phyloP scores from a whole-genome alignment of 495 filamentous ascomycete genomes.

The Achaetomiella virescens region DNA sequence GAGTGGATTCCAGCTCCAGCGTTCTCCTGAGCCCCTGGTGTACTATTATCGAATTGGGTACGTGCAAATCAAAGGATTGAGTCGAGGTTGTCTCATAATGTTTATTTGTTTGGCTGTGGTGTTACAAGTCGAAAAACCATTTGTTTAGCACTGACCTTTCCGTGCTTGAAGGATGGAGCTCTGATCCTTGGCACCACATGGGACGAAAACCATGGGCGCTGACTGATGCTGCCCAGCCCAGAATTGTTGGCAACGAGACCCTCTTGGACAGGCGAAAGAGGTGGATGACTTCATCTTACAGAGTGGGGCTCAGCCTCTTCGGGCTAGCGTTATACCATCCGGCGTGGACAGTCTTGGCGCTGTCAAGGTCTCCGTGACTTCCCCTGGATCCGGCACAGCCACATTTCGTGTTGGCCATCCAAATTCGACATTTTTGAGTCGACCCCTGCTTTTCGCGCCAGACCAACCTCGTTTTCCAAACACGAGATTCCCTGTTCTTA shows the following conservation, averaged over 20 bases:
- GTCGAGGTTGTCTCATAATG: too few relatives aligned
- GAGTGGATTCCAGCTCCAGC: too few relatives aligned
- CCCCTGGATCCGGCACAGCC: constrained; percentile 6
- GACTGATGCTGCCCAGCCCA: neutral
- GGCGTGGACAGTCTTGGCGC: neutral
- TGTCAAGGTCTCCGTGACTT: neutral
- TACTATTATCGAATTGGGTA: too few relatives aligned
- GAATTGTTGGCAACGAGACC: neutral
- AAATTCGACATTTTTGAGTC: neutral
- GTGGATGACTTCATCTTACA: neutral
- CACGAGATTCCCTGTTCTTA: constrained; percentile 8
- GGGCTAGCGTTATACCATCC: neutral
- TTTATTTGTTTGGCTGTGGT: too few relatives aligned
- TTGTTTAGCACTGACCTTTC: too few relatives aligned
- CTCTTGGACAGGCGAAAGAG: neutral
- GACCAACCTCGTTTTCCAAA: constrained; percentile 1
- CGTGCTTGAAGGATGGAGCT: too few relatives aligned
- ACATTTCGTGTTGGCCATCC: constrained; percentile 10
- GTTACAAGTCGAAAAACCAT: too few relatives aligned
- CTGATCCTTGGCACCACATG: too few relatives aligned
- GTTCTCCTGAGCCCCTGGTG: too few relatives aligned
- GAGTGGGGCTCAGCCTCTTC: neutral
- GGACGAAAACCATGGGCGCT: neutral
- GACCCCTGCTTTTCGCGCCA: neutral
- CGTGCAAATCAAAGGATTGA: too few relatives aligned